Conservation (phyloP, 306 rosid species). For the Medicago lupulina region DNA sequence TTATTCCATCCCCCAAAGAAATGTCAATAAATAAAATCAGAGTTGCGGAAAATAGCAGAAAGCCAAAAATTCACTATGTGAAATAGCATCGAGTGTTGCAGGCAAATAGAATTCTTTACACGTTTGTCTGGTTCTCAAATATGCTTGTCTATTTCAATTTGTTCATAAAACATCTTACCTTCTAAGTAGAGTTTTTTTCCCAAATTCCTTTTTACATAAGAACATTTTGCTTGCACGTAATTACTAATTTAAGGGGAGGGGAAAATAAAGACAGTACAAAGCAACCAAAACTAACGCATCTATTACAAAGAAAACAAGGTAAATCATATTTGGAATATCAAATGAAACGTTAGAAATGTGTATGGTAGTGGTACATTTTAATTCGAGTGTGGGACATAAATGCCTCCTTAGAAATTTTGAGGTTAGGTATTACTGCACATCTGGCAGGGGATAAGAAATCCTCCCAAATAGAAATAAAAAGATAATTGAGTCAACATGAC, state of each 20-base stretch:
- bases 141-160: background rate
- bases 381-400: background rate
- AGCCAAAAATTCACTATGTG: background rate
- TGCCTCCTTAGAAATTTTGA: conserved; percentile 10
- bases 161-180: background rate
- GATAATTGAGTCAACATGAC: conserved; percentile 1
- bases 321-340: conserved; percentile 29
- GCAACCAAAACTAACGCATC: background rate
- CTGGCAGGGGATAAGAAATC: conserved; percentile 8
- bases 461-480: conserved; percentile 21
- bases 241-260: conserved; percentile 8
- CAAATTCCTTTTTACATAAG: conserved; percentile 12
- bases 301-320: background rate
- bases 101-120: background rate
- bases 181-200: background rate
- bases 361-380: background rate
- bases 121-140: background rate
- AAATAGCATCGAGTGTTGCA: background rate
- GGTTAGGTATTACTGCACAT: background rate
- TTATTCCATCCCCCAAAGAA: conserved; percentile 17
- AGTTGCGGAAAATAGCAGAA: conserved; percentile 17
- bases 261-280: background rate
- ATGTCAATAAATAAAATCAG: conserved; percentile 15
- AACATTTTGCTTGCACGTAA: background rate
- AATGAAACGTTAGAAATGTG: conserved; percentile 27